These are phyloP conservation scores for Xylaria sp. DNA, from an alignment of 2,329 filamentous ascomycete genomes.

Conservation along the genomic window DNA sequence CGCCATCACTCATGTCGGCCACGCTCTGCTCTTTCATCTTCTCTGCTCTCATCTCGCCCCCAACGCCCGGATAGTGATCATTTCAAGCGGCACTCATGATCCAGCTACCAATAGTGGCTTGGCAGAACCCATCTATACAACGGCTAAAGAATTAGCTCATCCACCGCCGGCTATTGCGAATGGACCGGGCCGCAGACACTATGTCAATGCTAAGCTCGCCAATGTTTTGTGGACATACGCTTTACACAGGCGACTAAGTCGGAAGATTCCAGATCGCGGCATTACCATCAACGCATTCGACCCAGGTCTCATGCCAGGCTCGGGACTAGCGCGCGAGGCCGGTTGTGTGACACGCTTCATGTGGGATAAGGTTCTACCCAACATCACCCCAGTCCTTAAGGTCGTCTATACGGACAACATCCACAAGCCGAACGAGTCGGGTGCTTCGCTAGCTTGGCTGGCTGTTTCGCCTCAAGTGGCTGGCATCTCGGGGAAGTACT, in stretches of 20 bases:
- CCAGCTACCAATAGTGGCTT: slow-evolving; percentile 56
- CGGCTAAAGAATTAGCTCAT: slow-evolving; percentile 58
- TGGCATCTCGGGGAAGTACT: slow-evolving; percentile 56
- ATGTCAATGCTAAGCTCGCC: slow-evolving; percentile 58
- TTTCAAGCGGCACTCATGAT: slow-evolving; percentile 60
- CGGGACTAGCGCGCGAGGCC: slow-evolving; percentile 54
- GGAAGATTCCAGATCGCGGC: slow-evolving; percentile 34
- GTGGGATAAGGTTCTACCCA: slow-evolving; percentile 52
- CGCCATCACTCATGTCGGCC: slow-evolving; percentile 61
- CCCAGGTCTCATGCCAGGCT: slow-evolving; percentile 62
- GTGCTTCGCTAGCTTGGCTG: slow-evolving; percentile 54
- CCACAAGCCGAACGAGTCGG: slow-evolving; percentile 55
- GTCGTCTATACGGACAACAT: slow-evolving; percentile 51
- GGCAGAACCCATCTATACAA: slow-evolving; percentile 57
- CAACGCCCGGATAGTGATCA: slow-evolving; percentile 58
- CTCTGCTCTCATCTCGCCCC: slow-evolving; percentile 54
- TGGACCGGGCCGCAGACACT: slow-evolving; percentile 54
- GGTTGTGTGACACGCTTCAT: slow-evolving; percentile 47
- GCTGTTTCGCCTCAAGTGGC: slow-evolving; percentile 51
- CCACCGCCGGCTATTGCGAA: slow-evolving; percentile 48
- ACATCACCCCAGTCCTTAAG: slow-evolving; percentile 52
- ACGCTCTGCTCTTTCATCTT: slow-evolving; percentile 62
- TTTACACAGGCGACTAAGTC: slow-evolving; percentile 52
- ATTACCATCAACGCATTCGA: slow-evolving; percentile 58
- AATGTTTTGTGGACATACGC: slow-evolving; percentile 63